phyloP scores from a whole-genome alignment of 1,139 yeast species.

The Blastobotrys proliferans region DNA sequence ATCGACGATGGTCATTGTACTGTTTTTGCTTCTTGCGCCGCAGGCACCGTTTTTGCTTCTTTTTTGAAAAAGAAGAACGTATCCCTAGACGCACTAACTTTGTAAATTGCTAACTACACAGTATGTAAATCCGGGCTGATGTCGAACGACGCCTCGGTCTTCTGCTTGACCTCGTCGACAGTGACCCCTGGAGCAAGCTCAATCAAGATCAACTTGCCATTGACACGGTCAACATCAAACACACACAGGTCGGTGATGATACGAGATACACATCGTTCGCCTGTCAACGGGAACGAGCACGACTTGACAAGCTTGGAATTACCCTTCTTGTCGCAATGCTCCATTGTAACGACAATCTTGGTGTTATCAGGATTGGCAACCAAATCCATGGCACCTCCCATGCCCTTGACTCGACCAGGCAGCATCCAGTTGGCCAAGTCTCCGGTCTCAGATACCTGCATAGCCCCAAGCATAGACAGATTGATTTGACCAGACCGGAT shows the following conservation, averaged over 20 bases:
- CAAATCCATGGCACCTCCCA: constrained; percentile 51
- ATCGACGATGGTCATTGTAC: too few species aligned
- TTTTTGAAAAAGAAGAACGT: too few species aligned
- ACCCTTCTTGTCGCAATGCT: constrained; percentile 44
- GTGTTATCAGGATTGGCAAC: constrained; percentile 45
- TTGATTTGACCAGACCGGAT: constrained; percentile 43
- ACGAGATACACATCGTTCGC: constrained; percentile 42
- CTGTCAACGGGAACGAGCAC: constrained; percentile 45
- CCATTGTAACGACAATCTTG: constrained; percentile 43
- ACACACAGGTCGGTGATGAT: constrained; percentile 46
- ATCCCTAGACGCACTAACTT: too few species aligned
- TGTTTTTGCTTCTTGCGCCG: too few species aligned
- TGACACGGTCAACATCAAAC: constrained; percentile 40
- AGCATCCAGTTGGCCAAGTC: constrained; percentile 48
- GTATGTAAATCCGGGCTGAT: constrained; percentile 34
- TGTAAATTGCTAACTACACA: constrained; percentile 13
- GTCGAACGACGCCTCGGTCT: constrained; percentile 40
- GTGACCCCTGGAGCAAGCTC: constrained; percentile 39
- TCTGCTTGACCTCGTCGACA: constrained; percentile 37
- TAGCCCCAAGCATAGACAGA: constrained; percentile 43
- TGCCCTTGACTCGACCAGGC: constrained; percentile 46
- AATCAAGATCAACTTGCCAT: constrained; percentile 36
- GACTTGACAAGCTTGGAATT: constrained; percentile 41
- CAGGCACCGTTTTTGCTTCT: too few species aligned
- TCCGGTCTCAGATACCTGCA: constrained; percentile 43